Conservation (phyloP, 23 red algal species). For the Agarophyton chilense region DNA sequence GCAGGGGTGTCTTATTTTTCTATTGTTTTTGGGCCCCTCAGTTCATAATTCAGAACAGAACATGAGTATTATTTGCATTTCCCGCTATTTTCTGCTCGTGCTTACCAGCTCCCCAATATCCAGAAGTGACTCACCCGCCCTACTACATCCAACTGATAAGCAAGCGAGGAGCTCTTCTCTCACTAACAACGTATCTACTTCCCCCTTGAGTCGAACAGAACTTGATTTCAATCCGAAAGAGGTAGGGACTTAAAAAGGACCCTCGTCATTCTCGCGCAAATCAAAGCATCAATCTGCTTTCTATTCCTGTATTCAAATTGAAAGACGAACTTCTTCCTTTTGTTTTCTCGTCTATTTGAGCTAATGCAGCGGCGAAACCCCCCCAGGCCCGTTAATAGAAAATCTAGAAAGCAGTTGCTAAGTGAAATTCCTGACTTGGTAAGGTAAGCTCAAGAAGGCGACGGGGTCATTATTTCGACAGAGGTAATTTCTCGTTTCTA, state of each 20-base stretch:
- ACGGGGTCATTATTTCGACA: neutral
- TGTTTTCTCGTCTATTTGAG: neutral
- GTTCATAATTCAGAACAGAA: neutral
- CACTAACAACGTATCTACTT: too few relatives aligned
- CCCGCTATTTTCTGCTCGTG: neutral
- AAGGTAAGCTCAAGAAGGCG: constrained; percentile 39
- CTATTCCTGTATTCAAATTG: neutral
- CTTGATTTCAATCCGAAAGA: neutral
- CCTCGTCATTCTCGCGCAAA: neutral
- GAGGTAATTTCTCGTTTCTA: neutral
- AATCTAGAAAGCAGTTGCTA: constrained; percentile 39
- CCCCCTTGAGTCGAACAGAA: neutral
- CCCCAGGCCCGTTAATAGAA: neutral
- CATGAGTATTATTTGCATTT: neutral
- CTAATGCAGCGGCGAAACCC: constrained; percentile 13
- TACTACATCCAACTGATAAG: too few relatives aligned
- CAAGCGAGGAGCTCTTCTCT: too few relatives aligned
- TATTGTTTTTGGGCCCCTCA: neutral
- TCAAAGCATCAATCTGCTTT: neutral
- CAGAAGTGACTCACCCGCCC: too few relatives aligned
- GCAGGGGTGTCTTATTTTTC: neutral
- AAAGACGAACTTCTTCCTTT: neutral
- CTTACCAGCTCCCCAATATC: too few relatives aligned
- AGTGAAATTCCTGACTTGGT: constrained; percentile 69
- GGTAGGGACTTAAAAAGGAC: neutral